Evolutionary conservation across 345 rosid genomes (phyloP), one percentile per base, ranked within the genome.

Genomic region (Erucastrum elatum): DNA sequence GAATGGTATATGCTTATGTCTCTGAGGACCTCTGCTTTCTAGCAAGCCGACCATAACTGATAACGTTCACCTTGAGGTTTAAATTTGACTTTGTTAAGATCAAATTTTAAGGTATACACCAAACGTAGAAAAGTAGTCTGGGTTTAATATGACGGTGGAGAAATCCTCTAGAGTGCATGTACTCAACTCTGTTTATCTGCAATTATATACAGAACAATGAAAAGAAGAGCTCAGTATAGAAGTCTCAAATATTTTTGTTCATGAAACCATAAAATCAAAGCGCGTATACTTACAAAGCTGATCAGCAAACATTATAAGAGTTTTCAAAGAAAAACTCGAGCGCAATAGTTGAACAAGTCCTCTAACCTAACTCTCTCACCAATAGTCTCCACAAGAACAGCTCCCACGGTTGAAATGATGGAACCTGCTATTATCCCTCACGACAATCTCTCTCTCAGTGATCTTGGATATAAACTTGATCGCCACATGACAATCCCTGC

Each of bases 121-220:
- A 59, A 21, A 94, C 98, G 91, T 94, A 80, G 91, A 86, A 67
- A 91, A 94, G 86, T 91, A 90, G 73, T 91, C 96, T 7, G 39
- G 97, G 97, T 86, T 94, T 94, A 61, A 94, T 90, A 83, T 94
- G 97, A 82, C 98, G 97, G 67, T 94, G 97, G 72, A 91, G 91
- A 78, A 94, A 91, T 17, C 98, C 97, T 56, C 93, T 87, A 8
- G 87, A 84, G 70, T 94, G 98, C 94, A 91, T 94, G 65, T 87
- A 94, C 83, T 90, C 98, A 74, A 91, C 90, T 84, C 97, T 94
- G 77, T 87, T 91, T 82, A 94, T 21, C 21, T 21, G 21, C 21
- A 21, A 21, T 21, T 21, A 21, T 21, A 21, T 21, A 21, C 21
- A 21, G 21, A 21, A 21, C 21, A 21, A 21, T 21, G 21, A 21